Conservation (phyloP, 2,329 filamentous ascomycete genomes). For the Colletotrichum plurivorum region DNA sequence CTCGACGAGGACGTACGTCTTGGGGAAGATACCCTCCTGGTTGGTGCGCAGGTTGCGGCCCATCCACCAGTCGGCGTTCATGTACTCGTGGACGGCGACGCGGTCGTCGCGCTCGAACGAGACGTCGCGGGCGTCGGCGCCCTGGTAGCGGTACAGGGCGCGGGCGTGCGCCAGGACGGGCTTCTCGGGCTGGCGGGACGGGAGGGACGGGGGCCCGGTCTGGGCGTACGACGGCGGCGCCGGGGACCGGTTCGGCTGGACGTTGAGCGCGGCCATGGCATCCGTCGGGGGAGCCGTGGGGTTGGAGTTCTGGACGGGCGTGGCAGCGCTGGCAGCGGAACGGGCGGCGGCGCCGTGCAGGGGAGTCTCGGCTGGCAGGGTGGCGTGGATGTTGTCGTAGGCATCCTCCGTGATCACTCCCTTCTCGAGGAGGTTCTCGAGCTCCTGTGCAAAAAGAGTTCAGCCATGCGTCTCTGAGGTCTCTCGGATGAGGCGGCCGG, state of each 20-base stretch:
- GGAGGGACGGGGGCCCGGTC: conserved; percentile 60
- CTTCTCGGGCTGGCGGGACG: conserved; percentile 58
- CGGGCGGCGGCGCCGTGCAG: conserved; percentile 65
- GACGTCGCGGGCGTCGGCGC: conserved; percentile 85
- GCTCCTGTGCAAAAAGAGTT: conserved; percentile 75
- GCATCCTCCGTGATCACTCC: conserved; percentile 82
- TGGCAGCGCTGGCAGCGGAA: conserved; percentile 49
- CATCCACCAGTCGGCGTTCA: conserved; percentile 98
- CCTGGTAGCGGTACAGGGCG: conserved; percentile 87
- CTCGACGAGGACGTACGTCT: conserved; percentile 85
- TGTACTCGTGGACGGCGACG: conserved; percentile 87
- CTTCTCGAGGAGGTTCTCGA: conserved; percentile 89
- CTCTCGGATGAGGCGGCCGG: conserved; percentile 18
- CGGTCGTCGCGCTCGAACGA: conserved; percentile 85
- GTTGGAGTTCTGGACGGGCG: conserved; percentile 48
- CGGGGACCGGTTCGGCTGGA: conserved; percentile 50
- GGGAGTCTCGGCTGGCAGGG: conserved; percentile 80
- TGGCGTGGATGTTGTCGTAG: conserved; percentile 80
- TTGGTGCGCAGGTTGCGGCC: conserved; percentile 88
- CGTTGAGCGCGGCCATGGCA: conserved; percentile 59
- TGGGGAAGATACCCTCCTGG: conserved; percentile 94
- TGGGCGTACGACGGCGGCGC: conserved; percentile 67
- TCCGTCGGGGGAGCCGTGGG: conserved; percentile 50
- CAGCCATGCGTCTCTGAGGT: conserved; percentile 11
- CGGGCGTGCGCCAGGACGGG: conserved; percentile 80